Evolutionary conservation across 345 rosid species (phyloP), one percentile per base, ranked within the genome.

Genomic region (Hibiscus syriacus): DNA sequence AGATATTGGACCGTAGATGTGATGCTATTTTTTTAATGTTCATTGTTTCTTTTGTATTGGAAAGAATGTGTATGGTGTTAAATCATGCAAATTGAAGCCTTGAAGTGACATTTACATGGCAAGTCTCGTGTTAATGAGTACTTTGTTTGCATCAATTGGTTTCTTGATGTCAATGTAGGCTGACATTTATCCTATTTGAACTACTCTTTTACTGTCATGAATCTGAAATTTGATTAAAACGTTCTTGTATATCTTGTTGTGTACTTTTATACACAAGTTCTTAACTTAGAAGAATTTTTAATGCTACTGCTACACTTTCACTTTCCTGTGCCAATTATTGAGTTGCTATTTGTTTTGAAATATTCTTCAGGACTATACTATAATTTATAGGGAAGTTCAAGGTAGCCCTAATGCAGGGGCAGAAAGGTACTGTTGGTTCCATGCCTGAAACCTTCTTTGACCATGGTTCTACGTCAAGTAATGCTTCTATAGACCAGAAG

Each of bases 351-450:
- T 66, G 60, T 49, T 34, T 71, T 83, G 78, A 27, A 64, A 70
- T 36, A 72, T 70, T 76, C 54, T 67, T 58, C 77, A 69, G 55
- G 66, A 45, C 7, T 27, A 59, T 36, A 69, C 20, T 20, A n/a
- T 68, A 54, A 60, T 55, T 76, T 52, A 13, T 52, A 10, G 54
- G 73, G 64, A 50, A 53, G 49, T 66, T 57, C n/a, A 17, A 49
- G 59, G 29, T 54, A 71, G 67, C 82, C 83, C 83, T 72, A 76
- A 92, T 92, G 97, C 97, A 88, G 80, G 84, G 98, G 83, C 89
- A 87, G 72, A 87, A 90, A 76, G 87, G 89, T 67, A 77, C 83
- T 3, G 71, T 90, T 38, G 88, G 90, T 77, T 88, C 92, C 69
- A 75, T 88, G 70, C 83, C 96, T 57, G 96, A 83, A 72, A 68